Conservation (phyloP, 2,329 filamentous ascomycete genomes). For the Penicillium sp. region DNA sequence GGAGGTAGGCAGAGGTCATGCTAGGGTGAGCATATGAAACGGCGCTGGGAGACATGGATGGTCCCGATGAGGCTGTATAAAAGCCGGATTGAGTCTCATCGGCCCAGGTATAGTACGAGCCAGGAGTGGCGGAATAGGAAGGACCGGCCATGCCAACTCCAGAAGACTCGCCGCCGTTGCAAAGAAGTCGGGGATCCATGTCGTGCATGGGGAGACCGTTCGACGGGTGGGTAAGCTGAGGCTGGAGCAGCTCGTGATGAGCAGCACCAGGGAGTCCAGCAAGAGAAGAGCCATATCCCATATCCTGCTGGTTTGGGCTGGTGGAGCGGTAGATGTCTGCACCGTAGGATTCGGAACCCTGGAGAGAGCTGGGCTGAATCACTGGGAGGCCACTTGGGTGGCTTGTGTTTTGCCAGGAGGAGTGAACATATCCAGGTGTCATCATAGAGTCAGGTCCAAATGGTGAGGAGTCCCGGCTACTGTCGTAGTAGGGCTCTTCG, state of each 20-base stretch:
- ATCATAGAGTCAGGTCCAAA: slow-evolving; percentile 28
- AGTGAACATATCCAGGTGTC: slow-evolving; percentile 39
- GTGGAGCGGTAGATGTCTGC: slow-evolving; percentile 46
- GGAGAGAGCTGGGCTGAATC: slow-evolving; percentile 42
- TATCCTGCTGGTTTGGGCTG: slow-evolving; percentile 32
- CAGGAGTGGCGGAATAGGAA: not conserved
- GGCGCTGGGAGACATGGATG: slow-evolving; percentile 10
- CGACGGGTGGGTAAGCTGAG: slow-evolving; percentile 28
- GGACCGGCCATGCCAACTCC: slow-evolving; percentile 12
- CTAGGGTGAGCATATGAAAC: slow-evolving; percentile 7
- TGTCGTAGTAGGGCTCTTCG: slow-evolving; percentile 29
- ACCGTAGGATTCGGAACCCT: slow-evolving; percentile 30
- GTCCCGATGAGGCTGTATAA: not conserved
- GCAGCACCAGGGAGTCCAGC: slow-evolving; percentile 45
- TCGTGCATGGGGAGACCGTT: slow-evolving; percentile 32
- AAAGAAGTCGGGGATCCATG: slow-evolving; percentile 46
- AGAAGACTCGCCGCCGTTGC: slow-evolving; percentile 27
- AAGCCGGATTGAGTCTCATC: not conserved
- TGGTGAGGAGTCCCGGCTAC: slow-evolving; percentile 39
- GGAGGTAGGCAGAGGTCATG: slow-evolving; percentile 1
- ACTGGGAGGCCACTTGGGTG: slow-evolving; percentile 56
- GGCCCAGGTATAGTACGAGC: slow-evolving; percentile 13
- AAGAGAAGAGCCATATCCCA: slow-evolving; percentile 38
- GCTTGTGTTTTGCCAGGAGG: slow-evolving; percentile 51
- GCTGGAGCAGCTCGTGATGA: slow-evolving; percentile 46